Percentiles rank a stretch among this genome's conserved stretches.
Conservation (phyloP, 306 rosid species). For the Prunus padus region DNA sequence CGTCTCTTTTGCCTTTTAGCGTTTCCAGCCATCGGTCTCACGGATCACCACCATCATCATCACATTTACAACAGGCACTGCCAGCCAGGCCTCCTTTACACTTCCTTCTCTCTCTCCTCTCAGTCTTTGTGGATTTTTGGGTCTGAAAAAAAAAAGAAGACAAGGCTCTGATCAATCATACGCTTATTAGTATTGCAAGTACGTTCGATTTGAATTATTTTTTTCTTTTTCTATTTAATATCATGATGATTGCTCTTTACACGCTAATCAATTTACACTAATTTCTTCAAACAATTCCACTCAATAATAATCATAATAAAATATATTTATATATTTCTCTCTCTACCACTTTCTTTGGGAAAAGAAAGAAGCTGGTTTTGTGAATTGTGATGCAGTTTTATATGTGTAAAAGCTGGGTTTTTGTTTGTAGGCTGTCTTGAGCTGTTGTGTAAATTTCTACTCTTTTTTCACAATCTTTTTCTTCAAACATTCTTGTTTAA, state of each 20-base stretch:
- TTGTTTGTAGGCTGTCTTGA: not conserved
- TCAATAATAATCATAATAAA: not conserved
- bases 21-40: too few species aligned
- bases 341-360: not conserved
- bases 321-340: too few species aligned
- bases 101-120: not conserved
- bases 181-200: not conserved
- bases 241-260: not conserved
- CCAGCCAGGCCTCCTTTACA: not conserved
- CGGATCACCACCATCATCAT: not conserved
- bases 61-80: not conserved
- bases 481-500: not conserved
- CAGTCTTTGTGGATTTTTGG: conserved; percentile 4
- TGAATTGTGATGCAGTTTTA: not conserved
- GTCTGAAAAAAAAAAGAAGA: not conserved
- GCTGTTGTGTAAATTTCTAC: not conserved
- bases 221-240: not conserved
- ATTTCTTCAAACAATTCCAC: not conserved
- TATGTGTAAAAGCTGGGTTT: not conserved
- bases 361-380: not conserved
- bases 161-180: conserved; percentile 7
- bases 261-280: not conserved
- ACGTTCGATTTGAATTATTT: not conserved
- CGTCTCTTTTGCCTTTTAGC: too few species aligned
- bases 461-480: not conserved